Percentiles rank a stretch among this genome's conserved stretches.
Evolutionary conservation across 164 flowering plant species (phyloP).

Genomic region (Nymphaea thermarum): DNA sequence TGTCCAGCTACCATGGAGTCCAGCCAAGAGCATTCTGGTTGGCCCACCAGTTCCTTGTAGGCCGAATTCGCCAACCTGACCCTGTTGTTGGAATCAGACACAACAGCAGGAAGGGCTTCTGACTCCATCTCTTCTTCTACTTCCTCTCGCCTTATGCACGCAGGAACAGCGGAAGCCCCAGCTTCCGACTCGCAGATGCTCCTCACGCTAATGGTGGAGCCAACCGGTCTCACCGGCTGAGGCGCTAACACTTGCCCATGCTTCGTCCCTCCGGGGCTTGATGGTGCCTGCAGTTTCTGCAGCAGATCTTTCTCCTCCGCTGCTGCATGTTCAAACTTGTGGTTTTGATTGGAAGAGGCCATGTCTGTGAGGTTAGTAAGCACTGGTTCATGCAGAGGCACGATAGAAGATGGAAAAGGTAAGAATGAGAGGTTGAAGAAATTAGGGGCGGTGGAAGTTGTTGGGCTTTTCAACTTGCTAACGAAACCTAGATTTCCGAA

Average conservation of each 20-base stretch:
- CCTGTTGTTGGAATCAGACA: slow-evolving; percentile 72
- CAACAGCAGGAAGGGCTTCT: slow-evolving; percentile 53
- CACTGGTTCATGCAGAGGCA: background rate
- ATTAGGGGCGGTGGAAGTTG: slow-evolving; percentile 8
- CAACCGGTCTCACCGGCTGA: slow-evolving; percentile 61
- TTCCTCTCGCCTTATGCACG: slow-evolving; percentile 35
- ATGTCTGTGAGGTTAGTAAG: background rate
- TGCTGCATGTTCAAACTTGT: slow-evolving; percentile 21
- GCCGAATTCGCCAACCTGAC: slow-evolving; percentile 80
- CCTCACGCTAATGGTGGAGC: slow-evolving; percentile 52
- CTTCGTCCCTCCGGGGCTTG: slow-evolving; percentile 1
- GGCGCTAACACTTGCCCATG: slow-evolving; percentile 33
- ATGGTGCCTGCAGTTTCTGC: slow-evolving; percentile 22
- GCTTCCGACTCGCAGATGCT: slow-evolving; percentile 22
- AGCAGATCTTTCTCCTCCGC: slow-evolving; percentile 39
- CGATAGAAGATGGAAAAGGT: slow-evolving; percentile 17
- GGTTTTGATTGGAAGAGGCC: background rate
- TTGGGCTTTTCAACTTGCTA: slow-evolving; percentile 4
- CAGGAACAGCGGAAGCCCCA: slow-evolving; percentile 1
- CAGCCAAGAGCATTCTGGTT: slow-evolving; percentile 91
- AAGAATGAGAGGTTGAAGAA: slow-evolving; percentile 43
- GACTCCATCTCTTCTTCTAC: slow-evolving; percentile 71
- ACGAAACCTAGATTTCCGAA: slow-evolving; percentile 1
- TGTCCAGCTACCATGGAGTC: slow-evolving; percentile 23
- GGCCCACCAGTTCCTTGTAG: slow-evolving; percentile 87